Base-by-base conservation (phyloP, 345 rosid species). In the Toxicodendron radicans region DNA sequence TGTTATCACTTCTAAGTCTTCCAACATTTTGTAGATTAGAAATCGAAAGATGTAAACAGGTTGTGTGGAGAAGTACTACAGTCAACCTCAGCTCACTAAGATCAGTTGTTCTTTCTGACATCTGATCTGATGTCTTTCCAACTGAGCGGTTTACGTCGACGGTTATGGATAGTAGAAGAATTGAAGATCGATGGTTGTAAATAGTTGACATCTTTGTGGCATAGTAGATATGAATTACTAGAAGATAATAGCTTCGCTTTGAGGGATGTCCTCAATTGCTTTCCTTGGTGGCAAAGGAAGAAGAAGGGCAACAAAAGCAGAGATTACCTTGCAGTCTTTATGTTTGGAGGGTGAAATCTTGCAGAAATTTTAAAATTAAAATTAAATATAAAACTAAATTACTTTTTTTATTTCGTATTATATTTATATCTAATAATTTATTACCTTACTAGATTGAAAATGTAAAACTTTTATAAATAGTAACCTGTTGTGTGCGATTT, bases 1-100 rank as follows among this genome's bases (percentile, higher is more conserved):
- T 23, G 20, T 62, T 75, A n/a, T 51, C 53, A 4, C n/a, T 75
- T 61, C 64, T 33, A 58, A 58, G 62, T 4, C 11, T 24, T 58
- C 62, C 62, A 3, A 12, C 33, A 2, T 16, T 24, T 16, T 58
- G 62, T 14, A 58, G 23, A 24, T 24, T 58, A 58, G 7, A 58
- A 12, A 58, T 58, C 17, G 35, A 24, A 1, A 33, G 62, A 7
- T 58, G 62, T 24, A 21, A 24, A 58, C 12, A 24, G 3, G 62
- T 58, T 30, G 7, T 24, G 62, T 24, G 17, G 27, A 23, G 62
- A 58, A 24, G 33, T 27, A 27, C 30, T 4, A 12, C 35, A 24
- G 17, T 12, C 2, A 32, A 58, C 11, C 62, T 12, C 62, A 10
- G 33, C 33, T 24, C 10, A 58, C 33, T 10, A 3, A 58, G 21